A percentile compares a stretch with the other conserved stretches of the same genome.
phyloP scores from a whole-genome alignment of 352 stramenopile genomes.

The Thraustotheca clavata region DNA sequence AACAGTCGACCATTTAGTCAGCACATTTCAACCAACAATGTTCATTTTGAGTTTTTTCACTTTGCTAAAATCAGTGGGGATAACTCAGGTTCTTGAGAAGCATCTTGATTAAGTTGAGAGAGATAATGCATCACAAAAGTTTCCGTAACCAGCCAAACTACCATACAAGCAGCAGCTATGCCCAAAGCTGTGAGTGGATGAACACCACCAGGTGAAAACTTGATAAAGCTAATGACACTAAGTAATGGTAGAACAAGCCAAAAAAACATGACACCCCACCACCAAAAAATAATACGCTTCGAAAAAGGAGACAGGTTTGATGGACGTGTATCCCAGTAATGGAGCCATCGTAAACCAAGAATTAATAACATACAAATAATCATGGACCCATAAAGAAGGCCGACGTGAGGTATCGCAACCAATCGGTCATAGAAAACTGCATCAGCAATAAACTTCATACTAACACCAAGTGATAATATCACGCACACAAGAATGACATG shows the following conservation, averaged over 20 bases:
- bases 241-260: neutral
- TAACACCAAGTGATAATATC: constrained; percentile 7
- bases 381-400: constrained; percentile 7
- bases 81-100: neutral
- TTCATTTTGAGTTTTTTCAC: too few species aligned
- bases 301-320: neutral
- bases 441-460: constrained; percentile 10
- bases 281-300: constrained; percentile 4
- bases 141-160: constrained; percentile 6
- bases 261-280: neutral
- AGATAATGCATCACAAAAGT: constrained; percentile 6
- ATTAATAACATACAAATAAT: neutral
- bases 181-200: neutral
- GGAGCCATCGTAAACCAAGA: neutral
- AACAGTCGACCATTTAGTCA: too few species aligned
- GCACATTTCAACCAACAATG: too few species aligned
- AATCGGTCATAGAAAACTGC: neutral
- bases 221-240: neutral
- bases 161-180: neutral
- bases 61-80: neutral
- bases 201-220: neutral
- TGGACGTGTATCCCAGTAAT: neutral
- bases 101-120: neutral
- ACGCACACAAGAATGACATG: neutral
- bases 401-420: neutral